Percentiles rank a stretch among this genome's conserved stretches.
These are phyloP conservation scores for Suhomyces xylopsoci DNA, from an alignment of 805 yeast genomes.

Conservation along the genomic window DNA sequence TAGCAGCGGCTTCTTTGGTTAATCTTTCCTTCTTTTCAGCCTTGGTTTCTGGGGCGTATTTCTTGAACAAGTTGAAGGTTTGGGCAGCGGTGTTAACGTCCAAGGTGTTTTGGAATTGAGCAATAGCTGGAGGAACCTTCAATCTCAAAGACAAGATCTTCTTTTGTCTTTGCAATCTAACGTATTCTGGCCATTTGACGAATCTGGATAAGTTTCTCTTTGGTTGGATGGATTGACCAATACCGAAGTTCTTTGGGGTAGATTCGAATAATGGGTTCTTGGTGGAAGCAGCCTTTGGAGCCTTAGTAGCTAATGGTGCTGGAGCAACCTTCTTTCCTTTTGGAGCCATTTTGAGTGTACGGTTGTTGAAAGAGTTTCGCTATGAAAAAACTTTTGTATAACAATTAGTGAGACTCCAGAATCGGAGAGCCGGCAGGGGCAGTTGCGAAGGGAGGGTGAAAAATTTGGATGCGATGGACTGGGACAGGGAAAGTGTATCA, in stretches of 20 bases:
- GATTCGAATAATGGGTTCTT: constrained; percentile 88
- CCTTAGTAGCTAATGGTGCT: constrained; percentile 91
- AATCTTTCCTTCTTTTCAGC: constrained; percentile 99
- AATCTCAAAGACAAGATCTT: constrained; percentile 92
- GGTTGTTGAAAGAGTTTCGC: constrained; percentile 8
- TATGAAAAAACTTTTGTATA: background rate
- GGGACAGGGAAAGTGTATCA: background rate
- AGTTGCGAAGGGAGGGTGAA: background rate
- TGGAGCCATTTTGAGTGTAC: constrained; percentile 34
- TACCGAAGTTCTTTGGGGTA: constrained; percentile 90
- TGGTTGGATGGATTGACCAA: constrained; percentile 95
- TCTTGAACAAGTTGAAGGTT: constrained; percentile 95
- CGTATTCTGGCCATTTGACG: constrained; percentile 99
- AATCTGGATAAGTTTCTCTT: constrained; percentile 94
- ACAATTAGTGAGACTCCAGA: background rate
- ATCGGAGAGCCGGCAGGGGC: background rate
- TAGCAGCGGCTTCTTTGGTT: constrained; percentile 97
- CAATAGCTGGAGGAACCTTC: constrained; percentile 98
- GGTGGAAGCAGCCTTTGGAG: constrained; percentile 30
- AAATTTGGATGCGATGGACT: background rate
- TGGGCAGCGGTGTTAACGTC: constrained; percentile 99
- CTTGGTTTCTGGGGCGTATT: constrained; percentile 97
- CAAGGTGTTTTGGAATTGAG: constrained; percentile 93
- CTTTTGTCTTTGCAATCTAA: constrained; percentile 98
- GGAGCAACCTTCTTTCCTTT: constrained; percentile 86